Evolutionary conservation across 108 stramenopile species (phyloP), one percentile per base, ranked within the genome.

Genomic region (Nannochloropsis gaditana): DNA sequence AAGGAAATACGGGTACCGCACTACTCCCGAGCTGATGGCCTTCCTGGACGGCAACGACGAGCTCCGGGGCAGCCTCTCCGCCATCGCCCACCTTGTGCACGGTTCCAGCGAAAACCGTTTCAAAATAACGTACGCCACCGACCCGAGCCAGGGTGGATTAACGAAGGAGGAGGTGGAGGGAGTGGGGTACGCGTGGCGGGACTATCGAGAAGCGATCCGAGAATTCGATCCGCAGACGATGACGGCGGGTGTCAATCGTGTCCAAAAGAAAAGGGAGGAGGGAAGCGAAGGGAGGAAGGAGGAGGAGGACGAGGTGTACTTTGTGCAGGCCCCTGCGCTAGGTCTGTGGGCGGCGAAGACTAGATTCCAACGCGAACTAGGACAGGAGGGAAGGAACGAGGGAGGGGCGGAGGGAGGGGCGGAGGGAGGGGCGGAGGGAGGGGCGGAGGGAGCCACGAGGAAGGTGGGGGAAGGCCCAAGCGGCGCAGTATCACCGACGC

Each of bases 21-120:
- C 96, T 21, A 96, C 97, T 5, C 94, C 95, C 0, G 84, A 85
- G 41, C 94, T 95, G 2, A 93, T 98, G 94, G 85, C 92, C 42
- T 91, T 89, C 45, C 93, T 98, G 93, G 85, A 93, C 43, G 86
- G 92, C 2, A 89, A 94, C 84, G 83, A 88, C 41, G 96, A 96
- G 45, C 90, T 98, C 80, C 90, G 92, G 86, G 89, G 92, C 44
- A 98, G 94, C 89, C 90, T 98, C 82, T 93, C 94, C 2, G 95
- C 95, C 2, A 96, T 95, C 9, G 97, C 97, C 5, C 97, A 98
- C 85, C 90, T 98, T 79, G 96, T 98, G 73, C 97, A 98, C 87
- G 97, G 96, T 11, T 94, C 93, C 79, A 92, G 94, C 9, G 97
- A 98, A 89, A 95, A 94, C 42, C 92, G 97, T 43, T 98, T 98